phyloP scores from a whole-genome alignment of 192 early-diverging fungal species.

The Powellomyces hirtus region DNA sequence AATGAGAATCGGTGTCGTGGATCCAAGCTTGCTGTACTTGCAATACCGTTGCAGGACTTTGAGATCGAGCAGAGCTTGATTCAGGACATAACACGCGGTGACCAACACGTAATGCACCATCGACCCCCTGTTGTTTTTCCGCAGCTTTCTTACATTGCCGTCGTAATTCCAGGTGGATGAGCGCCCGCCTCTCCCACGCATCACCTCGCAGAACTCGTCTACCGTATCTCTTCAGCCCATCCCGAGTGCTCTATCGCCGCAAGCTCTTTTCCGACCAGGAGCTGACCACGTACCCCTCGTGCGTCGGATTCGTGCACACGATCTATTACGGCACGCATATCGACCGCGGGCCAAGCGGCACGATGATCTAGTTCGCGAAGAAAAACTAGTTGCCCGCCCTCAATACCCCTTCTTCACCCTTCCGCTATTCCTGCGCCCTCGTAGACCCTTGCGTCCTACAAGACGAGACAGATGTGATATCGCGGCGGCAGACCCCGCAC shows the following conservation, averaged over 20 bases:
- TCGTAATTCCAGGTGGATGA: too few species aligned
- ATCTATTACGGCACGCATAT: constrained; percentile 39
- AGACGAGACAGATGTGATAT: constrained; percentile 10
- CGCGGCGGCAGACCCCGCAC: constrained; percentile 21
- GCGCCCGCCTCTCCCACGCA: too few species aligned
- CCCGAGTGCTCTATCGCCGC: too few species aligned
- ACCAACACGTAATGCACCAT: too few species aligned
- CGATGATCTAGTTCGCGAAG: constrained; percentile 52
- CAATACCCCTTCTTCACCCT: constrained; percentile 23
- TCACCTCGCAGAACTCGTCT: too few species aligned
- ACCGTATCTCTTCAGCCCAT: too few species aligned
- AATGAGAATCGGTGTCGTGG: background rate
- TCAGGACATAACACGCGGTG: too few species aligned
- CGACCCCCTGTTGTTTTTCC: too few species aligned
- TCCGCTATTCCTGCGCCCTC: constrained; percentile 31
- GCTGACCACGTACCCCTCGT: constrained; percentile 29
- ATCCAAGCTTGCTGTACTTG: background rate
- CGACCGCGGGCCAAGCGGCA: constrained; percentile 36
- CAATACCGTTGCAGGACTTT: constrained; percentile 39
- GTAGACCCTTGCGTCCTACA: constrained; percentile 46
- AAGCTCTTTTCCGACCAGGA: too few species aligned
- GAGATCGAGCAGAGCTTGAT: constrained; percentile 28
- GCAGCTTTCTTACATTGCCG: too few species aligned
- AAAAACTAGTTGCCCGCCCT: constrained; percentile 26
- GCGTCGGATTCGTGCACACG: constrained; percentile 49